Evolutionary conservation across 208 protist species (phyloP).

Genomic region (Zelonia costaricensis): DNA sequence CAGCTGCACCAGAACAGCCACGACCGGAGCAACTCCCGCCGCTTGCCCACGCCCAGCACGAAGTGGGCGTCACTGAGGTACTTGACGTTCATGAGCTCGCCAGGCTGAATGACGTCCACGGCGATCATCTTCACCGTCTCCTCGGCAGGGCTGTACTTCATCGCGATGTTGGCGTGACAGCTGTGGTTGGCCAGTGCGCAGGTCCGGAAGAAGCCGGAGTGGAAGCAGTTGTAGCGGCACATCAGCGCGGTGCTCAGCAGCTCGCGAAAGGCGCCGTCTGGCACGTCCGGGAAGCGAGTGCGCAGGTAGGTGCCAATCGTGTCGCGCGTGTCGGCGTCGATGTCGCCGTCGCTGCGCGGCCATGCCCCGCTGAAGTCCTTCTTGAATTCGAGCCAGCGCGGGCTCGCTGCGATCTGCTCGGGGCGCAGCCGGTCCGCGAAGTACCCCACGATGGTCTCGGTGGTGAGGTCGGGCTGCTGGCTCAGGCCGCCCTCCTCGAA

Average conservation of each 20-base stretch:
- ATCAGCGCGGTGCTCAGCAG: conserved; percentile 68
- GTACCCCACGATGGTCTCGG: conserved; percentile 52
- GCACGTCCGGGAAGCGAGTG: conserved; percentile 39
- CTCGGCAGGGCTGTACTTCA: conserved; percentile 71
- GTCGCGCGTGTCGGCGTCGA: conserved; percentile 46
- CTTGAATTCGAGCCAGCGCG: conserved; percentile 50
- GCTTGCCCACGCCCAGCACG: conserved; percentile 74
- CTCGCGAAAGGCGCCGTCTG: conserved; percentile 49
- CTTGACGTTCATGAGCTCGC: conserved; percentile 86
- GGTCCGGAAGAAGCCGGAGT: conserved; percentile 84
- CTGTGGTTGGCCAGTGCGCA: conserved; percentile 89
- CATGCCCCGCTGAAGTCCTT: conserved; percentile 77
- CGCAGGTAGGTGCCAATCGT: conserved; percentile 42
- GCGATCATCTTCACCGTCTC: conserved; percentile 78
- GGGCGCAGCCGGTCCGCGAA: conserved; percentile 65
- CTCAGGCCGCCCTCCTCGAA: conserved; percentile 50
- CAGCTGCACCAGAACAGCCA: conserved; percentile 89
- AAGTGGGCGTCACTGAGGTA: conserved; percentile 86
- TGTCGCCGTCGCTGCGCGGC: conserved; percentile 61
- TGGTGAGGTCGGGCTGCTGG: conserved; percentile 43
- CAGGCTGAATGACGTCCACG: conserved; percentile 60
- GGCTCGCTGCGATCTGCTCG: conserved; percentile 42
- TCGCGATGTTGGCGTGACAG: conserved; percentile 86
- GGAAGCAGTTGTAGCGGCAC: conserved; percentile 90
- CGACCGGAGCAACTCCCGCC: conserved; percentile 72